Base-by-base conservation (phyloP, 371 early-diverging fungal species). In the Mortierella sp. region DNA sequence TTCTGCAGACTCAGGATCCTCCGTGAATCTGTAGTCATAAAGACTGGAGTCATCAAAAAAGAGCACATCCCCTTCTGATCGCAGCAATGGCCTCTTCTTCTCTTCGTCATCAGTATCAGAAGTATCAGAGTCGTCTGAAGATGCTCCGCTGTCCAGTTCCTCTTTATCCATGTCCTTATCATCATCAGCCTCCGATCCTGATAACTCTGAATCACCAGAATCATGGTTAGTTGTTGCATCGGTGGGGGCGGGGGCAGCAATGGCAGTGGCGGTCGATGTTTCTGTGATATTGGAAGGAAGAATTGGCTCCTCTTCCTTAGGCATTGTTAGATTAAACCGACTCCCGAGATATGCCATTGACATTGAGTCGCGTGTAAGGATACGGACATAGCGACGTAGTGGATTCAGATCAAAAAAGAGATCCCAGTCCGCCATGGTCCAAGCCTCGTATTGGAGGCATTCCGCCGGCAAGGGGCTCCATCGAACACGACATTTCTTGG, bases 381-480 rank as follows among this genome's bases (percentile, higher is more conserved):
- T 47, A 3, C 75, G 75, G 14, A 75, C 75, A 64, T 75, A 60
- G 30, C 43, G 69, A 12, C 75, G 68, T 15, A 75, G 56, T 2
- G 68, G 64, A 23, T 68, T 47, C 27, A 75, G 50, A n/a, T 75
- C 52, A 34, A 75, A 75, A 42, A 75, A 75, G 3, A 68, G 15
- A 26, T 68, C 75, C 75, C 75, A 75, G 31, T 75, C 75, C 15
- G 69, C 60, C 69, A 68, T 79, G 5, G 88, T 86, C 86, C 86
- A 88, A 4, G 85, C 79, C 48, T 72, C 78, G 59, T 85, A 86
- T 31, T 83, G 82, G 2, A 88, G 79, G 59, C 88, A 88, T 49
- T 86, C 86, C 19, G 80, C 63, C 2, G 86, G 86, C 2, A 83
- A 26, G 0, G 86, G 83, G 15, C 6, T 53, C 64, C 63, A 68